Evolutionary conservation across 495 filamentous ascomycete species (phyloP), one percentile per base, ranked within the genome.

Genomic region (Penicillium goetzii): DNA sequence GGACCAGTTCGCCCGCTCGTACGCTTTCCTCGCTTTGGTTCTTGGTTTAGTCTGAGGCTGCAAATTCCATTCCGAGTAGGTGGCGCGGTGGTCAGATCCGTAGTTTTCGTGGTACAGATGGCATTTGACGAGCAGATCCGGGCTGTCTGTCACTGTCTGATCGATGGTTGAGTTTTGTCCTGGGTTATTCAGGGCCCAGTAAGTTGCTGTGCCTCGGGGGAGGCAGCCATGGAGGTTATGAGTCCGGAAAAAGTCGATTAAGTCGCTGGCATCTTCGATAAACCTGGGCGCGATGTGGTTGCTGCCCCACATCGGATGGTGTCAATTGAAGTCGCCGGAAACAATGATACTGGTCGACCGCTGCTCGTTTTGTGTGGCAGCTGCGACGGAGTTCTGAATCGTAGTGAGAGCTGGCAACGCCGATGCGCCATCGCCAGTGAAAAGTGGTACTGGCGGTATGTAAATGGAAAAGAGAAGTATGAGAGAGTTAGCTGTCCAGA

Each of bases 271-370:
- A 23, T 72, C 33, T 53, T 69, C 61, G 23, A 69, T 67, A 21
- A 67, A 64, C n/a, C 49, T 54, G 0, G 61, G 59, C 49, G 1
- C 56, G 33, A 66, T 59, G 4, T 63, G 62, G 30, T 64, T 68
- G 38, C 47, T 47, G 47, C 66, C 66, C 68, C 59, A 73, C 12
- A 43, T 60, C 36, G 61, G 68, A 53, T 73, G 59, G 41, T 75
- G 59, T 4, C 64, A 68, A 55, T 71, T 73, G 34, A 75, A 69
- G 26, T 75, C 66, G 21, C 64, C 68, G 2, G 60, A 61, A 3
- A 73, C 34, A n/a, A 69, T 69, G 5, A 32, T 32, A 32, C 30
- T 32, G 5, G 30, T 32, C 5, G 30, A 7, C 30, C 5, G 30
- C 5, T 3, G 30, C 30, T 32, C 5, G 5, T 32, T 32, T 32